These are phyloP conservation scores for Trichoderma citrinoviride DNA, from an alignment of 2,329 filamentous ascomycete species.

Conservation along the genomic window DNA sequence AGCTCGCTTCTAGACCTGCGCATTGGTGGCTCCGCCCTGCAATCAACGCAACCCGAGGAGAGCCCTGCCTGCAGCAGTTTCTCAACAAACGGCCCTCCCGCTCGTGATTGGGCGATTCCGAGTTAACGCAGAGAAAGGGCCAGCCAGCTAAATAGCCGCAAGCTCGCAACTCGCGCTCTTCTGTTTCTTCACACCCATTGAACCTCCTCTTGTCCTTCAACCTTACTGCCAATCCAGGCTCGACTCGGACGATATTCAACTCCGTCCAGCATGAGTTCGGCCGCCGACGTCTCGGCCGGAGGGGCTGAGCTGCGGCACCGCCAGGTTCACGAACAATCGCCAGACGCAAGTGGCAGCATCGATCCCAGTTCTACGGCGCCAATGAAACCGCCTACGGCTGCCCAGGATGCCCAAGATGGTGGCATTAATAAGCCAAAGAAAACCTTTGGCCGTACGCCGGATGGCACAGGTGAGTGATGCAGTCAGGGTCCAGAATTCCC, in stretches of 20 bases:
- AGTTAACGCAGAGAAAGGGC: not conserved
- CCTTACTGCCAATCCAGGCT: slow-evolving; percentile 1
- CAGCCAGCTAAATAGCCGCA: slow-evolving; percentile 16
- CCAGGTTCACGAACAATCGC: slow-evolving; percentile 25
- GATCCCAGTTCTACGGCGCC: slow-evolving; percentile 5
- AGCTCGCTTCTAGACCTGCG: slow-evolving; percentile 18
- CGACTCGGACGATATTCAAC: slow-evolving; percentile 19
- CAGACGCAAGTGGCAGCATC: not conserved
- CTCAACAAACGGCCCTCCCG: slow-evolving; percentile 21
- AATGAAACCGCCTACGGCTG: slow-evolving; percentile 8
- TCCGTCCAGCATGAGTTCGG: slow-evolving; percentile 33
- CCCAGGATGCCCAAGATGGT: slow-evolving; percentile 1
- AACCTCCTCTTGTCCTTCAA: not conserved
- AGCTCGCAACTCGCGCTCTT: not conserved
- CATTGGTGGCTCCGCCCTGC: slow-evolving; percentile 18
- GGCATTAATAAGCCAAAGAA: slow-evolving; percentile 49
- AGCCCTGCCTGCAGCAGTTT: slow-evolving; percentile 20
- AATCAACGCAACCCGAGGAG: not conserved
- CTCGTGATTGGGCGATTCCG: slow-evolving; percentile 20
- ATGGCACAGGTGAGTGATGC: slow-evolving; percentile 73
- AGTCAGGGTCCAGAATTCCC: not conserved
- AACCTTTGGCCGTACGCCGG: slow-evolving; percentile 87
- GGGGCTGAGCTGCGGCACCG: slow-evolving; percentile 33
- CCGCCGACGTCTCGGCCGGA: slow-evolving; percentile 28
- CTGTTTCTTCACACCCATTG: not conserved